Percentiles rank a stretch among this genome's conserved stretches.
These are phyloP conservation scores for Mayamaea pseudoterrestris DNA, from an alignment of 108 stramenopile genomes.

Conservation along the genomic window DNA sequence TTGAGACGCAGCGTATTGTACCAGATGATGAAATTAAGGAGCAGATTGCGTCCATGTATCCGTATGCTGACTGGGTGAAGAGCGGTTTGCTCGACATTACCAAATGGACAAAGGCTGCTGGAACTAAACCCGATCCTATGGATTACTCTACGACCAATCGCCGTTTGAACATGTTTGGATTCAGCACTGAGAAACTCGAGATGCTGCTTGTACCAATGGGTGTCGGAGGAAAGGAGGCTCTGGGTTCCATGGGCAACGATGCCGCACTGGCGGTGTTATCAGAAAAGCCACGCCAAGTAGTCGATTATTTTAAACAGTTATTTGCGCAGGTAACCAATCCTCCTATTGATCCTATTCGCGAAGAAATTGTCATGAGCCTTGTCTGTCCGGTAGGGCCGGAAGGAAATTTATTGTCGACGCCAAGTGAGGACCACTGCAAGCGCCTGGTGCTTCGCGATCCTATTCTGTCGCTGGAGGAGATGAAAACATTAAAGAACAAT, in stretches of 20 bases:
- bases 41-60: conserved; percentile 66
- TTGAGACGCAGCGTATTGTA: conserved; percentile 85
- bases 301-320: conserved; percentile 97
- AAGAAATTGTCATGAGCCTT: conserved; percentile 97
- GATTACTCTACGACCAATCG: conserved; percentile 70
- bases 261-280: conserved; percentile 93
- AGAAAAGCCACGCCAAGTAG: conserved; percentile 82
- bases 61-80: conserved; percentile 89
- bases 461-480: conserved; percentile 85
- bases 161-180: conserved; percentile 87
- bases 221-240: conserved; percentile 86
- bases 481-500: conserved; percentile 83
- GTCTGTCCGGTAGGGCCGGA: conserved; percentile 93
- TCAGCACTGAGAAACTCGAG: conserved; percentile 86
- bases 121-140: conserved; percentile 28
- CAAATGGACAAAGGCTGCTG: conserved; percentile 44
- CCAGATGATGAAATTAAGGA: conserved; percentile 96
- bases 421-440: conserved; percentile 58
- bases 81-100: conserved; percentile 61
- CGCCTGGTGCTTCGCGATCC: conserved; percentile 85
- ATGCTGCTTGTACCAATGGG: conserved; percentile 92
- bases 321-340: conserved; percentile 99
- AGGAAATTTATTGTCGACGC: conserved; percentile 78
- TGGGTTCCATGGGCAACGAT: conserved; percentile 98
- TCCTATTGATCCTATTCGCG: conserved; percentile 95